Conservation (phyloP, 2,329 filamentous ascomycete genomes). For the Chrysoporthe deuterocubensis region DNA sequence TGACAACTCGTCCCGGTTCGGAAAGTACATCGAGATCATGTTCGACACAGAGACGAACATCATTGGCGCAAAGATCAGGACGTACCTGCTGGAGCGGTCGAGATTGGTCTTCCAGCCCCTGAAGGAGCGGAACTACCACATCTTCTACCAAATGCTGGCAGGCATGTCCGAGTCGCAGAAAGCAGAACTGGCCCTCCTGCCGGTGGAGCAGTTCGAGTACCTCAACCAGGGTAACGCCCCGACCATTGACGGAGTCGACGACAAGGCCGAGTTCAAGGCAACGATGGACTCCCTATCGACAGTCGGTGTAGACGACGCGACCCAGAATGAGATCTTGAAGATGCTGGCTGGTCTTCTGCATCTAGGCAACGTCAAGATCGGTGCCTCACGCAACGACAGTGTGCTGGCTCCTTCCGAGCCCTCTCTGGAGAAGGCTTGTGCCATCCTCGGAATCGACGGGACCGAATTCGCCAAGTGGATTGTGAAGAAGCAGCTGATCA, state of each 20-base stretch:
- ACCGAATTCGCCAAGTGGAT: constrained; percentile 95
- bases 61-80: constrained; percentile 95
- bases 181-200: constrained; percentile 76
- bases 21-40: constrained; percentile 99
- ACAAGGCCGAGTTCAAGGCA: constrained; percentile 90
- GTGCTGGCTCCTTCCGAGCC: constrained; percentile 81
- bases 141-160: constrained; percentile 96
- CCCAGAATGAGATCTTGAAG: constrained; percentile 86
- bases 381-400: constrained; percentile 85
- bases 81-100: constrained; percentile 92
- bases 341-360: constrained; percentile 89
- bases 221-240: constrained; percentile 93
- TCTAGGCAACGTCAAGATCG: constrained; percentile 95
- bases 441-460: constrained; percentile 84
- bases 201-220: constrained; percentile 92
- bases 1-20: constrained; percentile 98
- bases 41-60: constrained; percentile 95
- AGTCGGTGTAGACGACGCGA: constrained; percentile 76
- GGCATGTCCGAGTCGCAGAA: constrained; percentile 86
- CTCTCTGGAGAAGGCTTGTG: constrained; percentile 78
- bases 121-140: constrained; percentile 98
- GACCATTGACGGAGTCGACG: constrained; percentile 90
- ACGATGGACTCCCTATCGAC: constrained; percentile 85
- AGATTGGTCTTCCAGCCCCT: constrained; percentile 95
- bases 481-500: constrained; percentile 97